Evolutionary conservation across 257 asterid genomes (phyloP), one percentile per base, ranked within the genome.

Genomic region (Gentiana dahurica): DNA sequence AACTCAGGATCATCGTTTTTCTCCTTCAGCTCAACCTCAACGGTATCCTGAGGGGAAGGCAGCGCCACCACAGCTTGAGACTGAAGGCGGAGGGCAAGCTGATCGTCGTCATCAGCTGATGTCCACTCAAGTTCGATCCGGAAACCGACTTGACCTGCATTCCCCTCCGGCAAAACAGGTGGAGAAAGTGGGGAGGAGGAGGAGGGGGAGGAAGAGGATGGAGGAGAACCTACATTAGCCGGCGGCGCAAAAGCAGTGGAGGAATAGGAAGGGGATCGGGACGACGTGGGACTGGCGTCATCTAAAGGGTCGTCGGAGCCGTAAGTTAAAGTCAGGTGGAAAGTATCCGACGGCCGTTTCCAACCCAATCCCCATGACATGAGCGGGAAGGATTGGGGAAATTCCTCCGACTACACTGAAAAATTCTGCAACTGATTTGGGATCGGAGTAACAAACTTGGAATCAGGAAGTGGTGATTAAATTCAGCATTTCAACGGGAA

Each of bases 281-380:
- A 79, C 15, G 94, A 74, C 53, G 78, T 63, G 35, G 87, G 86
- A 8, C 81, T 66, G 13, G 68, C 77, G 49, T 81, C 96, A 64
- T 89, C 99, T 36, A 89, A 63, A 32, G 73, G 66, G 35, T 81
- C 89, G 54, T 92, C 95, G 50, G 80, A 65, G 45, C 97, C 96
- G 68, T 88, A 92, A 51, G 91, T 83, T 65, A 92, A 63, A 35
- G 85, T 78, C 66, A 86, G 79, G 72, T 92, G 99, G 82, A 92
- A 84, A 65, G 81, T 82, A 62, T 92, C 99, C 47, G 95, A 71
- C 1, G 97, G 65, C 54, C 99, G 94, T 69, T 86, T 92, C 99
- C 95, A 92, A 15, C 95, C 95, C 74, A 85, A 65, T 38, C 95
- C 97, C 99, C 99, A 92, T 70, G 99, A 92, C 99, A 91, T 90